Conservation (phyloP, 208 protist genomes). For the Trypanosoma theileri region DNA sequence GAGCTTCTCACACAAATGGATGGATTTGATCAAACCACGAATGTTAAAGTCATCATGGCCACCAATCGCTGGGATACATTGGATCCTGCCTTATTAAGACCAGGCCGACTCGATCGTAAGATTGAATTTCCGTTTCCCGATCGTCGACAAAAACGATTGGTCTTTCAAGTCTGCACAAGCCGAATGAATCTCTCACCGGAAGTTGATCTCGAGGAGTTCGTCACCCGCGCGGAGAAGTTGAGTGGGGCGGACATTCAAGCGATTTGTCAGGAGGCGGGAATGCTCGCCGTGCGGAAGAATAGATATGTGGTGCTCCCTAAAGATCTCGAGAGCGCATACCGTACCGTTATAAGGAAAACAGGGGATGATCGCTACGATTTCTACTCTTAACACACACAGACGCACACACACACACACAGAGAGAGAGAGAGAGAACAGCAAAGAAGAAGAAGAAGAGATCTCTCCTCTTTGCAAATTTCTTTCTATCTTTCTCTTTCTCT, state of each 20-base stretch:
- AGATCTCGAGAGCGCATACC: slow-evolving; percentile 99
- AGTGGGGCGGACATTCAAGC: slow-evolving; percentile 98
- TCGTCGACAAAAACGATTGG: slow-evolving; percentile 98
- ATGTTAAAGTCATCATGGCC: slow-evolving; percentile 99
- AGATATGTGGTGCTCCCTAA: slow-evolving; percentile 99
- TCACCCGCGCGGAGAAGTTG: slow-evolving; percentile 98
- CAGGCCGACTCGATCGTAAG: slow-evolving; percentile 96
- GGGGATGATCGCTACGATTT: slow-evolving; percentile 85
- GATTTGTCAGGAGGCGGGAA: slow-evolving; percentile 98
- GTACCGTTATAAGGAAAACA: slow-evolving; percentile 83
- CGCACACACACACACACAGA: neutral
- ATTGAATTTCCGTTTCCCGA: slow-evolving; percentile 99
- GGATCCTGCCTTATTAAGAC: slow-evolving; percentile 98
- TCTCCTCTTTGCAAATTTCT: too few species aligned
- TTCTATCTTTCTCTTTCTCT: too few species aligned
- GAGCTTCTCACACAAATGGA: slow-evolving; percentile 99
- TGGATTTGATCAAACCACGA: slow-evolving; percentile 98
- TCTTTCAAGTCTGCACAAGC: slow-evolving; percentile 98
- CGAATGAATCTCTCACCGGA: slow-evolving; percentile 99
- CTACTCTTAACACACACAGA: slow-evolving; percentile 51
- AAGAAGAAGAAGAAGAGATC: slow-evolving; percentile 6
- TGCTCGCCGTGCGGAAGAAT: slow-evolving; percentile 99
- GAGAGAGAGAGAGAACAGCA: neutral
- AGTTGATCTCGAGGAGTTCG: slow-evolving; percentile 97
- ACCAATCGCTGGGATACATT: slow-evolving; percentile 99